Evolutionary conservation across 345 rosid species (phyloP).

Genomic region (Brassica carinata): DNA sequence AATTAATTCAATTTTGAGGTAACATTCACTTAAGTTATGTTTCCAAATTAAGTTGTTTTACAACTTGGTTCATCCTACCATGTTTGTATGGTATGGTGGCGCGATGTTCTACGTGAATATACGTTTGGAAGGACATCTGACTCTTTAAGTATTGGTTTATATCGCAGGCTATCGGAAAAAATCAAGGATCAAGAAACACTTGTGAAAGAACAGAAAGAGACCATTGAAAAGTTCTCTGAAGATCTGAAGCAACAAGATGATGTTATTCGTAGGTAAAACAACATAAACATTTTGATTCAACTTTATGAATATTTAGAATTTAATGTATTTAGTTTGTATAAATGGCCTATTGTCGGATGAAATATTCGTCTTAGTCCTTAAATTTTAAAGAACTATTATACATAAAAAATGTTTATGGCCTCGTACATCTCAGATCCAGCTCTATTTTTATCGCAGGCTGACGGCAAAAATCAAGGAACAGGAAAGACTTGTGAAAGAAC

Average conservation of each 20-base stretch:
- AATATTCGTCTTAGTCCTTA: neutral
- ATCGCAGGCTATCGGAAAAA: neutral
- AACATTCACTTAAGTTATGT: neutral
- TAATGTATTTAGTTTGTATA: neutral
- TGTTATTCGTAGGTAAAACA: neutral
- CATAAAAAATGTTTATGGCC: neutral
- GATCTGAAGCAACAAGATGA: neutral
- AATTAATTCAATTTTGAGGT: neutral
- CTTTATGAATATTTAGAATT: neutral
- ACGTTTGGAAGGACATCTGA: neutral
- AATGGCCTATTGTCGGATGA: neutral
- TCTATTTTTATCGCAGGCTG: slow-evolving; percentile 20
- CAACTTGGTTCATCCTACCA: neutral
- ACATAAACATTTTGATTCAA: neutral
- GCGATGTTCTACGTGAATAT: neutral
- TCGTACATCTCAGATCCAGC: neutral
- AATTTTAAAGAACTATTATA: no score
- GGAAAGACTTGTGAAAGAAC: slow-evolving; percentile 46
- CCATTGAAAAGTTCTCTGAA: neutral
- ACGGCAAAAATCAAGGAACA: slow-evolving; percentile 43
- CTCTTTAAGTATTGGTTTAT: neutral
- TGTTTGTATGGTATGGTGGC: neutral
- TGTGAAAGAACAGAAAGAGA: neutral
- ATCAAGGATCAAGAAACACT: neutral
- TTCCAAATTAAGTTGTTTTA: neutral